Base-by-base conservation (phyloP, 1,284 basidiomycete species). In the Leccinum pseudoinsigne region DNA sequence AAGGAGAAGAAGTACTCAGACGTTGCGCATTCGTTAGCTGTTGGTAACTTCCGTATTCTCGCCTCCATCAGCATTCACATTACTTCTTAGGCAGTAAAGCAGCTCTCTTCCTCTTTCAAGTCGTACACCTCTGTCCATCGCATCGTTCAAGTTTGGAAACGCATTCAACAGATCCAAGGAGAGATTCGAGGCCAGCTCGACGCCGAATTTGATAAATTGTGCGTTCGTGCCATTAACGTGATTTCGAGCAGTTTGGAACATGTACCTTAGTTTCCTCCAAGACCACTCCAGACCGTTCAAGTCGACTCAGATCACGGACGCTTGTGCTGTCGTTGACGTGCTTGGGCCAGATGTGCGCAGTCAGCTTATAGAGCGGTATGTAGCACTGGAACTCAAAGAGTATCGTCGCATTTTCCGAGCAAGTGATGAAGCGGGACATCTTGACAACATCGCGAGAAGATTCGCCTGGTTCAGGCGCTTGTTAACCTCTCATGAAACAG, bases 401-500 rank as follows among this genome's bases (percentile, higher is more conserved):
- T 99, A 99, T 74, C 89, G 96, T 11, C 89, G 96, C 16, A 97
- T 99, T 72, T 99, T 99, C 79, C 88, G 93, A 64, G 84, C 90
- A 3, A 89, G 88, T 1, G 94, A 97, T 70, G 95, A 98, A 78
- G 92, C 97, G 0, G 97, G 97, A 1, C 95, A 98, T 74, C 82
- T 99, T 54, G 97, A 99, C 78, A 99, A 99, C 68, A 85, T 98
- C 5, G 87, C 93, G 0, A 83, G 97, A 16, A 86, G 97, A 45
- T 99, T 95, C 69, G 94, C 96, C 2, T 99, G 96, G 95, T 98
- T 98, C 78, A 82, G 92, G 23, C 84, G 96, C n/a, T 77, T 97
- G n/a, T 79, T 99, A 40, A 88, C 92, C 67, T 87, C 86, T 7
- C 93, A 97, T 74, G 94, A 98, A 68, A 86, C 91, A 18, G 95